Evolutionary conservation across 768 basidiomycete species (phyloP).

Genomic region (Megacollybia marginata): DNA sequence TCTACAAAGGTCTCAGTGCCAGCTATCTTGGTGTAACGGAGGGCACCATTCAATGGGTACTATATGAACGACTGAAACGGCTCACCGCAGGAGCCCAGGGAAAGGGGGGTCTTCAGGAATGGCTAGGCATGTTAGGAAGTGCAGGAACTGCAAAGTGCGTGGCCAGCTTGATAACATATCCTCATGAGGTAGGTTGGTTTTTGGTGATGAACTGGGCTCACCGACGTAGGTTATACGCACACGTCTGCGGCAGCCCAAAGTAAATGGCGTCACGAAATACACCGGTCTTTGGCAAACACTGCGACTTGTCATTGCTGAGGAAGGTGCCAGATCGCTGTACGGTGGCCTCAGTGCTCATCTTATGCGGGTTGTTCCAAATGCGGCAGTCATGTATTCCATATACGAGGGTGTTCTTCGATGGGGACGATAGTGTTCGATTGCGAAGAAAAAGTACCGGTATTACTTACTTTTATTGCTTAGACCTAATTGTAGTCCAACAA

Average conservation of each 20-base stretch:
- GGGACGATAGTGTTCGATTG: slow-evolving; percentile 12
- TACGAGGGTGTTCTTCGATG: slow-evolving; percentile 80
- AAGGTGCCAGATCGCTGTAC: slow-evolving; percentile 81
- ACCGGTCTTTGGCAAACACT: slow-evolving; percentile 81
- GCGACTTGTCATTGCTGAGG: slow-evolving; percentile 79
- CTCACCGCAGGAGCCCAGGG: slow-evolving; percentile 49
- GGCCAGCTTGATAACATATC: slow-evolving; percentile 93
- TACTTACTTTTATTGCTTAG: not conserved
- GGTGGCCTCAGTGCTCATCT: slow-evolving; percentile 92
- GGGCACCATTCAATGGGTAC: slow-evolving; percentile 93
- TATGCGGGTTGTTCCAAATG: slow-evolving; percentile 96
- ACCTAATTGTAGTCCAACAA: too few species aligned
- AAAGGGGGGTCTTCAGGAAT: slow-evolving; percentile 52
- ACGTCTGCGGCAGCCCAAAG: slow-evolving; percentile 80
- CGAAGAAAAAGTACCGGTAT: not conserved
- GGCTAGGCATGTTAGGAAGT: slow-evolving; percentile 79
- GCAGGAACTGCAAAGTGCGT: slow-evolving; percentile 92
- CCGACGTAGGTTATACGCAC: slow-evolving; percentile 75
- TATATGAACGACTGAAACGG: slow-evolving; percentile 89
- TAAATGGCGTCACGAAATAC: slow-evolving; percentile 77
- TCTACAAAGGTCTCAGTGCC: slow-evolving; percentile 94
- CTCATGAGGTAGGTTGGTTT: slow-evolving; percentile 76
- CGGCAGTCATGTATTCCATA: slow-evolving; percentile 93
- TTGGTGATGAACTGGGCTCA: not conserved
- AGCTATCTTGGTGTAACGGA: slow-evolving; percentile 95